Evolutionary conservation across 1,284 basidiomycete genomes (phyloP), one percentile per base, ranked within the genome.

Genomic region (Naganishia liquefaciens): DNA sequence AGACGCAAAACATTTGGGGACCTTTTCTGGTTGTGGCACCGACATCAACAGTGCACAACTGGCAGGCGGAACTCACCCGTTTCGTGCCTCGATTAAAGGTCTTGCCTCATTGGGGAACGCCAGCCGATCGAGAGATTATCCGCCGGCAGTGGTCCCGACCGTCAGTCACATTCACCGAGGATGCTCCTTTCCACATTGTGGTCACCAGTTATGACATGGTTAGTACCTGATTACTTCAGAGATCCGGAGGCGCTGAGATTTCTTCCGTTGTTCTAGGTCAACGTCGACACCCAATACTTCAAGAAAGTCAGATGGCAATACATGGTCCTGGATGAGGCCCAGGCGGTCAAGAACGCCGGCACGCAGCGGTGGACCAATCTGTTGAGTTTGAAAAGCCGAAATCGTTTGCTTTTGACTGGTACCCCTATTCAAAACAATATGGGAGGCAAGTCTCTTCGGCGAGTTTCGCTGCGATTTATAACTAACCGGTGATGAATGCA

Each of bases 371-470:
- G 96, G 96, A 99, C 98, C 81, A 96, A 95, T 10, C 82, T 99
- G 21, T 85, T 99, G 42, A 90, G 92, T 21, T 93, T 99, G 80
- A 91, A 95, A 67, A 99, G 96, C 76, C 87, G 96, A 68, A 99
- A 99, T 81, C 86, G 96, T 53, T 82, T 99, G 13, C 83, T 99
- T 27, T 83, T 99, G 42, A 99, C 96, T 0, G 96, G 96, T 69
- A 99, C 96, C 40, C 96, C 96, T 0, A 97, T 99, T 69, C 96
- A 99, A 77, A 99, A 99, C 79, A 96, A 93, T 49, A 99, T 99
- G 96, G 95, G 99, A 84, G 92, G 93, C 91, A 67, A 72, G 84
- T 72, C 19, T 27, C 21, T 47, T 23, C 44, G 37, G 23, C 44
- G 15, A 13, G 33, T 37, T 37, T 13, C 7, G 33, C 39, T 19